These are phyloP conservation scores for Phytophthora fragariae DNA, from an alignment of 352 stramenopile species.

Conservation along the genomic window DNA sequence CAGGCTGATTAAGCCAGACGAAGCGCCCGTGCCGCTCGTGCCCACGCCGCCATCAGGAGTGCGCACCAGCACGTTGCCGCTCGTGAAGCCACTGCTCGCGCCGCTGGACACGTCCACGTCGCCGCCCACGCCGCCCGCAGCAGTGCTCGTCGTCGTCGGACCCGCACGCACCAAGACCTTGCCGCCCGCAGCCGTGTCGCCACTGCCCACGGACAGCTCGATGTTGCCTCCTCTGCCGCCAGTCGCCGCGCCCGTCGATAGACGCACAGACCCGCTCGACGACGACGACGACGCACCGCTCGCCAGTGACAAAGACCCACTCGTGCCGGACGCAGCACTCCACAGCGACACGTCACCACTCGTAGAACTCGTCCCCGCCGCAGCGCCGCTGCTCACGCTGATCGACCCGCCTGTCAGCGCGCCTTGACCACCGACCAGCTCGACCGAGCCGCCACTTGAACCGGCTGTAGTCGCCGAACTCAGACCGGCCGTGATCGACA, in stretches of 20 bases:
- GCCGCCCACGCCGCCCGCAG: slow-evolving; percentile 19
- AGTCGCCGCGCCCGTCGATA: slow-evolving; percentile 18
- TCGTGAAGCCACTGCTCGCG: slow-evolving; percentile 17
- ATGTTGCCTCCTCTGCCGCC: slow-evolving; percentile 9
- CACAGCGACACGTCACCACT: slow-evolving; percentile 15
- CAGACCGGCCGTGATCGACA: slow-evolving; percentile 20
- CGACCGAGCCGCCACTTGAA: slow-evolving; percentile 12
- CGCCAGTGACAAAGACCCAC: slow-evolving; percentile 1
- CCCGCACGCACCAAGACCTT: slow-evolving; percentile 2
- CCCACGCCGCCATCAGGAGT: neutral
- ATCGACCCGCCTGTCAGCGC: neutral
- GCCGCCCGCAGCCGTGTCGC: neutral
- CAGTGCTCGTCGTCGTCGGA: slow-evolving; percentile 10
- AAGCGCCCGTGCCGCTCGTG: too few species aligned
- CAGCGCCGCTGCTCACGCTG: neutral
- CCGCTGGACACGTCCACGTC: slow-evolving; percentile 10
- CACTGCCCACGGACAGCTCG: slow-evolving; percentile 7
- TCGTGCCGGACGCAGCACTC: slow-evolving; percentile 13
- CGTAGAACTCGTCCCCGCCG: neutral
- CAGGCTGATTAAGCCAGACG: too few species aligned
- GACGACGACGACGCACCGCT: slow-evolving; percentile 7
- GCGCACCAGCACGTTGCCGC: slow-evolving; percentile 14
- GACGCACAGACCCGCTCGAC: slow-evolving; percentile 15
- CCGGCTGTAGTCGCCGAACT: neutral
- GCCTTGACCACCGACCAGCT: slow-evolving; percentile 8